Percentiles rank a stretch among this genome's conserved stretches.
Evolutionary conservation across 805 yeast genomes (phyloP).

Genomic region (Yamadazyma laniorum): DNA sequence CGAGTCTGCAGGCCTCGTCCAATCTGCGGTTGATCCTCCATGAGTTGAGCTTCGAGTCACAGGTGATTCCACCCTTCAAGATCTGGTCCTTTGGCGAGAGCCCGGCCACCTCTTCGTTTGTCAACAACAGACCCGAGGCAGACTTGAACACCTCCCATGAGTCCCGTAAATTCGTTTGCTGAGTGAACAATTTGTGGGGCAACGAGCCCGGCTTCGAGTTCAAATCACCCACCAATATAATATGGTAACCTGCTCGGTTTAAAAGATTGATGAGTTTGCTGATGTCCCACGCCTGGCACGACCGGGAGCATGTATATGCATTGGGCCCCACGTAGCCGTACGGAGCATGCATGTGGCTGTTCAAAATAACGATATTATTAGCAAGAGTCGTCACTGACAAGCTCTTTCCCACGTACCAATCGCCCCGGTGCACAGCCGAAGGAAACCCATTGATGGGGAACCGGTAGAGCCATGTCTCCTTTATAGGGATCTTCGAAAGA

Average conservation of each 20-base stretch:
- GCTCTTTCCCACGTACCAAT: slow-evolving; percentile 95
- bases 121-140: slow-evolving; percentile 4
- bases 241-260: slow-evolving; percentile 74
- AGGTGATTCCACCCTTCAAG: slow-evolving; percentile 74
- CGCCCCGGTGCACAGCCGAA: slow-evolving; percentile 90
- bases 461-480: slow-evolving; percentile 70
- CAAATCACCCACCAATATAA: slow-evolving; percentile 88
- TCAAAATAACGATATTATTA: slow-evolving; percentile 70
- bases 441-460: slow-evolving; percentile 95
- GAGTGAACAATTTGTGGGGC: slow-evolving; percentile 71
- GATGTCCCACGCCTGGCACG: slow-evolving; percentile 97
- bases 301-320: slow-evolving; percentile 83
- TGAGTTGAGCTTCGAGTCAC: slow-evolving; percentile 83
- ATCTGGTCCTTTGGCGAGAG: slow-evolving; percentile 54
- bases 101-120: slow-evolving; percentile 19
- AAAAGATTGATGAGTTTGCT: slow-evolving; percentile 62
- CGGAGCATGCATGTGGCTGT: slow-evolving; percentile 98
- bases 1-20: slow-evolving; percentile 82
- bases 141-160: slow-evolving; percentile 71
- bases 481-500: slow-evolving; percentile 80
- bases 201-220: slow-evolving; percentile 86
- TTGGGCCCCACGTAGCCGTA: slow-evolving; percentile 77
- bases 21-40: slow-evolving; percentile 64
- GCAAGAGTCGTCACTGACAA: slow-evolving; percentile 68
- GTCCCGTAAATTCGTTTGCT: slow-evolving; percentile 67